A percentile compares a stretch with the other conserved stretches of the same genome.
Conservation (phyloP, 1,139 yeast species). For the Zygosaccharomyces pseudobailii region DNA sequence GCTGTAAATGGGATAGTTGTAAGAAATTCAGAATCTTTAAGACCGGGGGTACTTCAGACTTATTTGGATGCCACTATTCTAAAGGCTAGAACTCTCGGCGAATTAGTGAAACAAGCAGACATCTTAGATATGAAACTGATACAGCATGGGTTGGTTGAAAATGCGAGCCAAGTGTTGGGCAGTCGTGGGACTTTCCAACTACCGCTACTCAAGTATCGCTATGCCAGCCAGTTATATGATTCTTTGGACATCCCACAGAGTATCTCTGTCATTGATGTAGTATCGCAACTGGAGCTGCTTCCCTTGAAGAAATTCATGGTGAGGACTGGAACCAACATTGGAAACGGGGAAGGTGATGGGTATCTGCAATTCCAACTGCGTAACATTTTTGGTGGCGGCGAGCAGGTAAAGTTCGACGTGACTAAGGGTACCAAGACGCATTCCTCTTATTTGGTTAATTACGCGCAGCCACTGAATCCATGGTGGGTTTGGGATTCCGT, state of each 20-base stretch:
- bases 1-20: conserved; percentile 22
- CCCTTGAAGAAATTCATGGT: conserved; percentile 69
- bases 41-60: conserved; percentile 21
- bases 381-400: conserved; percentile 88
- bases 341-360: conserved; percentile 95
- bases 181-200: conserved; percentile 15
- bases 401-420: conserved; percentile 69
- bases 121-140: conserved; percentile 25
- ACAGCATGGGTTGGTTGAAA: conserved; percentile 26
- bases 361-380: conserved; percentile 70
- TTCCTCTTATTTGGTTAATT: conserved; percentile 63
- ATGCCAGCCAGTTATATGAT: conserved; percentile 16
- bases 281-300: conserved; percentile 51
- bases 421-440: conserved; percentile 74
- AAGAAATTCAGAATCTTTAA: conserved; percentile 19
- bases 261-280: conserved; percentile 39
- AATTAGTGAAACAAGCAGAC: conserved; percentile 27
- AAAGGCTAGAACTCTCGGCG: conserved; percentile 25
- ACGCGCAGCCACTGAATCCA: conserved; percentile 49
- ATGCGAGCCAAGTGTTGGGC: conserved; percentile 20
- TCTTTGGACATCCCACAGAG: conserved; percentile 10
- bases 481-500: conserved; percentile 49
- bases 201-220: conserved; percentile 8
- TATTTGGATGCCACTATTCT: conserved; percentile 30
- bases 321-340: conserved; percentile 89